Base-by-base conservation (phyloP, 495 filamentous ascomycete genomes). In the Penicillium tannophilum region DNA sequence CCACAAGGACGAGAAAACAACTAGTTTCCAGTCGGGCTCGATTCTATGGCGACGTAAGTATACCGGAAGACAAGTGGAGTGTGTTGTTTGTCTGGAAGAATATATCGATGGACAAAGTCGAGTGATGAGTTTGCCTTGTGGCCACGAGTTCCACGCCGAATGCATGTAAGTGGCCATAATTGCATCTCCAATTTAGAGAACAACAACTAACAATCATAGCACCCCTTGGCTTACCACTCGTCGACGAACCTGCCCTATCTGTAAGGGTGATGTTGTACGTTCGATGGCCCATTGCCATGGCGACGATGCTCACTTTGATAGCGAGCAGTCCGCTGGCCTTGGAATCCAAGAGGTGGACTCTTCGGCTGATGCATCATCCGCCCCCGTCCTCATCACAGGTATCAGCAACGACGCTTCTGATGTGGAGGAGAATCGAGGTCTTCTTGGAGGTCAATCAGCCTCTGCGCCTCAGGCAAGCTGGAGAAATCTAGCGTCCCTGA, bases 111-210 rank as follows among this genome's bases (percentile, higher is more conserved):
- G 94, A 30, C 86, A 98, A 64, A 96, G 92, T 69, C 79, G 85
- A 56, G 95, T 98, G 17, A 98, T 98, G 94, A 96, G 90, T 63
- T 76, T 98, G 52, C 94, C 94, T n/a, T 98, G 94, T 74, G 94
- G 94, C 23, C 94, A 98, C 69, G 94, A 98, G 67, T 98, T 98
- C 72, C 94, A 98, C 71, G 93, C 80, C 36, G 92, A 94, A 65
- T 98, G 94, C 92, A 98, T 98, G 93, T 97, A 82, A 89, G 93
- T 88, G 35, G 54, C 39, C 4, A 6, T 41, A 39, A 39, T 36
- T 49, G 26, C n/a, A 12, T 26, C 2, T 31, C 20, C 24, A 49
- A 30, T 3, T 2, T 2, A 3, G 33, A n/a, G 14, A 10, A 12
- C 6, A 49, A 5, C 7, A 9, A 49, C 46, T 49, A 16, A 49